Evolutionary conservation across 2,329 filamentous ascomycete genomes (phyloP).

Genomic region (Lachnellula suecica): DNA sequence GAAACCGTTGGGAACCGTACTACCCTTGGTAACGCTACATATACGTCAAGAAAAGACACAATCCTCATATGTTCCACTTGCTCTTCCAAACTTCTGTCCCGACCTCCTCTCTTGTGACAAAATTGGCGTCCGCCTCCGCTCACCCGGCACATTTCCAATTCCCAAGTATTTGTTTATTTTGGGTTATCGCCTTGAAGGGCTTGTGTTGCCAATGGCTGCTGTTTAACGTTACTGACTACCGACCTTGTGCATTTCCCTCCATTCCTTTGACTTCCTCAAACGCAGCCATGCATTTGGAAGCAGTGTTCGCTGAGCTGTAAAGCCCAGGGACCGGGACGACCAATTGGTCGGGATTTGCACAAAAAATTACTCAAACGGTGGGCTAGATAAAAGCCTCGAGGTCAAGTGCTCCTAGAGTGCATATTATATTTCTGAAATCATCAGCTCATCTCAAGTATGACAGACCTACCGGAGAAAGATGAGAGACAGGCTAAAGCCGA

Average conservation of each 20-base stretch:
- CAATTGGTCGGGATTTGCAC: background rate
- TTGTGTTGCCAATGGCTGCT: background rate
- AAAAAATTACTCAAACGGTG: background rate
- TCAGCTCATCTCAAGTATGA: background rate
- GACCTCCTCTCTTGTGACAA: background rate
- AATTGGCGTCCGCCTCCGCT: background rate
- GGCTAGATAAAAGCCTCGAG: background rate
- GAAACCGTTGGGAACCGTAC: background rate
- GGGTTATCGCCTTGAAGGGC: background rate
- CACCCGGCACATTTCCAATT: too few species aligned
- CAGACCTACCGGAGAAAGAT: background rate
- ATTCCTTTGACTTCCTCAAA: background rate
- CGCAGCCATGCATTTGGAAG: background rate
- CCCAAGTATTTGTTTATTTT: too few species aligned
- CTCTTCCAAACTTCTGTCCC: background rate
- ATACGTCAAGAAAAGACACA: background rate
- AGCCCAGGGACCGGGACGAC: background rate
- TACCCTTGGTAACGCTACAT: background rate
- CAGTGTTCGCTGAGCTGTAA: background rate
- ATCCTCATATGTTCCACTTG: background rate
- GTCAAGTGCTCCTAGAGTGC: background rate
- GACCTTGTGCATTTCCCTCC: background rate
- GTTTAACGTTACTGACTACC: background rate
- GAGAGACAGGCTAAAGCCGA: background rate
- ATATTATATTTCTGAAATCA: background rate